Percentiles rank a stretch among this genome's conserved stretches.
Conservation (phyloP, 148 eudicot species). For the Vaccinium corymbosum region DNA sequence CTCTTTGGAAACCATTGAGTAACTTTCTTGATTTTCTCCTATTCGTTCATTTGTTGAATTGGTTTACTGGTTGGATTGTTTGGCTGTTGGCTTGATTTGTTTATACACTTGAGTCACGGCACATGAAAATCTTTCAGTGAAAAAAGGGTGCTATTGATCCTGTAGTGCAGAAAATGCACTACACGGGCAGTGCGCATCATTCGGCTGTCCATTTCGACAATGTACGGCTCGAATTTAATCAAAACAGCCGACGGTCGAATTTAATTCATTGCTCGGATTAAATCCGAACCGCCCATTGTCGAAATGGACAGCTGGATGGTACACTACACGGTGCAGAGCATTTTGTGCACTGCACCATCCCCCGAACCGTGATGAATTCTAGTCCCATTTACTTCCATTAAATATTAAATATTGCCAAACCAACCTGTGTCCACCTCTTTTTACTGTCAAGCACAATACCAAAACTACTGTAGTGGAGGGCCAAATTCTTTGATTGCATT, state of each 20-base stretch:
- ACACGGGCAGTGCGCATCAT: no score
- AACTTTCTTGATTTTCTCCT: background rate
- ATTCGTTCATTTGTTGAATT: conserved; percentile 7
- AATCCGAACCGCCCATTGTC: no score
- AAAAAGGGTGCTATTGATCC: background rate
- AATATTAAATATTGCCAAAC: background rate
- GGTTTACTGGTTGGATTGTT: background rate
- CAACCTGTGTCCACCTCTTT: background rate
- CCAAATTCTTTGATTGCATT: background rate
- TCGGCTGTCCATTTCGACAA: no score
- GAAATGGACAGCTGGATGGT: no score
- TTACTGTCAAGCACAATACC: background rate
- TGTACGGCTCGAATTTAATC: no score
- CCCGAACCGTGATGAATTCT: background rate
- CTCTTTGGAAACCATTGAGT: background rate
- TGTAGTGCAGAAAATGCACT: no score
- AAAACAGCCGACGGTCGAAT: no score
- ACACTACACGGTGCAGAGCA: no score
- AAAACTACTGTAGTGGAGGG: background rate
- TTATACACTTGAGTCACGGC: background rate
- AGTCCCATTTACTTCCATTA: background rate
- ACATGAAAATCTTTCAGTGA: background rate
- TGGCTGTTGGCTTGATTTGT: background rate
- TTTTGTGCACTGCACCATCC: no score
- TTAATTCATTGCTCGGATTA: no score